These are phyloP conservation scores for Exophiala dermatitidis DNA, from an alignment of 2,329 filamentous ascomycete genomes.

Conservation along the genomic window DNA sequence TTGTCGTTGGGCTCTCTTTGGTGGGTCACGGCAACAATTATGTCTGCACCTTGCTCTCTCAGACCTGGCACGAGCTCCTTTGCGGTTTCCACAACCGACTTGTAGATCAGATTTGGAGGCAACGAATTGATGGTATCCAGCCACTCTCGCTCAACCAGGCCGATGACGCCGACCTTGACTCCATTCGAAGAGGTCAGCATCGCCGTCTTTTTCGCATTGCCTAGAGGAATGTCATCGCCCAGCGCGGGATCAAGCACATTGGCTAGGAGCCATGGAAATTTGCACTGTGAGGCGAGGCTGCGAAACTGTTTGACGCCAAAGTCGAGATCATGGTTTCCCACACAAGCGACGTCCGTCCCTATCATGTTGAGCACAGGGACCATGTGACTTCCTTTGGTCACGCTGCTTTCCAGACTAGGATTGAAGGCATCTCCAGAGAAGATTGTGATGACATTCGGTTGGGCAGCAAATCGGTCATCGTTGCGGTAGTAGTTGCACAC, in stretches of 20 bases:
- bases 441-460: constrained; percentile 63
- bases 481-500: constrained; percentile 67
- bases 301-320: constrained; percentile 79
- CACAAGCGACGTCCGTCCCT: constrained; percentile 70
- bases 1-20: constrained; percentile 84
- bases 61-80: constrained; percentile 66
- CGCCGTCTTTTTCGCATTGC: constrained; percentile 64
- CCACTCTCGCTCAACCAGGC: constrained; percentile 81
- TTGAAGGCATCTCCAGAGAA: constrained; percentile 94
- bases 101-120: constrained; percentile 74
- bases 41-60: constrained; percentile 68
- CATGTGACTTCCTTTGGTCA: constrained; percentile 85
- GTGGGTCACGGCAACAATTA: constrained; percentile 76
- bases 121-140: constrained; percentile 81
- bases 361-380: constrained; percentile 73
- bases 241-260: constrained; percentile 71
- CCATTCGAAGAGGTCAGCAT: constrained; percentile 77
- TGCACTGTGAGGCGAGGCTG: constrained; percentile 64
- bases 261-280: constrained; percentile 82
- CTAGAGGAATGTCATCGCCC: constrained; percentile 66
- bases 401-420: constrained; percentile 76
- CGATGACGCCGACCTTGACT: constrained; percentile 77
- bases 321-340: constrained; percentile 90
- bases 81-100: constrained; percentile 68
- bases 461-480: constrained; percentile 52